Conservation (phyloP, 495 filamentous ascomycete genomes). For the Bathelium albidoporum region DNA sequence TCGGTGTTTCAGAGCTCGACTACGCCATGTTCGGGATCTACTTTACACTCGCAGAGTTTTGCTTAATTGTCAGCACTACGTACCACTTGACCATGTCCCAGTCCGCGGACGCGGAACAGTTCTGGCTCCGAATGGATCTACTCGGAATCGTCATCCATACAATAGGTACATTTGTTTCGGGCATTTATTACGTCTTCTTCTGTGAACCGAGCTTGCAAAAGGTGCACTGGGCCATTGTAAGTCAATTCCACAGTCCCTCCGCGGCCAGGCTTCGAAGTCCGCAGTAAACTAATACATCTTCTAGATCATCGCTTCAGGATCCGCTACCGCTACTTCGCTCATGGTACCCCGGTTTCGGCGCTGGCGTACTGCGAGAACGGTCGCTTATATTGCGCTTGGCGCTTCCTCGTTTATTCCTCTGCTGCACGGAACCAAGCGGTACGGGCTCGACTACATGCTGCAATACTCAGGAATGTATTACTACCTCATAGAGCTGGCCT, state of each 20-base stretch:
- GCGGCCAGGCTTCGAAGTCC: background rate
- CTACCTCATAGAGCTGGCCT: background rate
- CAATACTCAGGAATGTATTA: background rate
- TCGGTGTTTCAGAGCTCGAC: constrained; percentile 7
- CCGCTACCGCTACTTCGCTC: constrained; percentile 2
- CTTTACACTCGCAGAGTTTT: constrained; percentile 15
- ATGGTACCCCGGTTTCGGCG: background rate
- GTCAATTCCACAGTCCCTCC: constrained; percentile 5
- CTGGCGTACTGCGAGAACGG: background rate
- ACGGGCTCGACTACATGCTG: background rate
- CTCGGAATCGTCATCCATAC: constrained; percentile 18
- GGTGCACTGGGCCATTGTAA: constrained; percentile 18
- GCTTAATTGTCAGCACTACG: constrained; percentile 7
- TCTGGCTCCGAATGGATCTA: constrained; percentile 17
- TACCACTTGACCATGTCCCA: constrained; percentile 15
- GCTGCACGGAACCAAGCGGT: background rate
- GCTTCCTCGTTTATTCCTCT: background rate
- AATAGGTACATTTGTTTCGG: constrained; percentile 16
- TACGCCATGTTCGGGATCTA: constrained; percentile 18
- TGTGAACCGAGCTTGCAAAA: constrained; percentile 18
- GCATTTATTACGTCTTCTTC: constrained; percentile 19
- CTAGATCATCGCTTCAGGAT: constrained; percentile 5
- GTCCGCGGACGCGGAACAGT: constrained; percentile 10
- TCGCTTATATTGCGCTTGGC: background rate
- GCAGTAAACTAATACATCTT: constrained; percentile 1